Percentiles rank a stretch among this genome's conserved stretches.
Conservation (phyloP, 306 rosid genomes). For the Acacia confusa region DNA sequence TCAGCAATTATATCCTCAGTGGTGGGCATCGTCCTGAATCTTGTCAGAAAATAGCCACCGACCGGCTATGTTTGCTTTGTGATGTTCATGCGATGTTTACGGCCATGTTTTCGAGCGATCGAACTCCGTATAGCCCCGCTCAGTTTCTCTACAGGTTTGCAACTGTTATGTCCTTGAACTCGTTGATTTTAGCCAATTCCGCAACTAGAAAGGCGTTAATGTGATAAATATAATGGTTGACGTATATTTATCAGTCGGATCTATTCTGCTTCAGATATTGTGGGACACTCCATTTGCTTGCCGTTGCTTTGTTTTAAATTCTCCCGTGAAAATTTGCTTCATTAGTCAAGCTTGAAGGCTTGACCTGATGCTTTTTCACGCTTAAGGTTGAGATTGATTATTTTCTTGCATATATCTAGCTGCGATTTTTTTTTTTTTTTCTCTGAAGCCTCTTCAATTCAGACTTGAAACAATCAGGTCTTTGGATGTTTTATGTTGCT, state of each 20-base stretch:
- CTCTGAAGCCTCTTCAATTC: conserved; percentile 22
- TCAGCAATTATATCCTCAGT: conserved; percentile 73
- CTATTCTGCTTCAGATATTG: conserved; percentile 12
- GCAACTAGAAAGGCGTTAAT: background rate
- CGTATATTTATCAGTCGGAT: conserved; percentile 3
- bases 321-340: conserved; percentile 18
- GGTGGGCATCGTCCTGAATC: conserved; percentile 61
- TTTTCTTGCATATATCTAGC: conserved; percentile 28
- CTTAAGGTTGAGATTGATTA: conserved; percentile 16
- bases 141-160: conserved; percentile 83
- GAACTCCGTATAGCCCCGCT: conserved; percentile 83
- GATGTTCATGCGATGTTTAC: conserved; percentile 69
- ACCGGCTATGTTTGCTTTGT: conserved; percentile 71
- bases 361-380: conserved; percentile 27
- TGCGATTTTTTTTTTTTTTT: conserved; percentile 33
- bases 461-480: conserved; percentile 14
- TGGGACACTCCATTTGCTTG: conserved; percentile 8
- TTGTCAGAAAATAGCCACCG: conserved; percentile 52
- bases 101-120: conserved; percentile 73
- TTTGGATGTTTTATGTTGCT: conserved; percentile 23
- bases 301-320: conserved; percentile 29
- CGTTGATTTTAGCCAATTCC: conserved; percentile 9
- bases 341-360: conserved; percentile 30
- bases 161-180: conserved; percentile 34
- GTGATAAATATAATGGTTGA: conserved; percentile 26